Percentiles rank a stretch among this genome's conserved stretches.
These are phyloP conservation scores for Aspergillus fructus DNA, from an alignment of 2,329 filamentous ascomycete species.

Conservation along the genomic window DNA sequence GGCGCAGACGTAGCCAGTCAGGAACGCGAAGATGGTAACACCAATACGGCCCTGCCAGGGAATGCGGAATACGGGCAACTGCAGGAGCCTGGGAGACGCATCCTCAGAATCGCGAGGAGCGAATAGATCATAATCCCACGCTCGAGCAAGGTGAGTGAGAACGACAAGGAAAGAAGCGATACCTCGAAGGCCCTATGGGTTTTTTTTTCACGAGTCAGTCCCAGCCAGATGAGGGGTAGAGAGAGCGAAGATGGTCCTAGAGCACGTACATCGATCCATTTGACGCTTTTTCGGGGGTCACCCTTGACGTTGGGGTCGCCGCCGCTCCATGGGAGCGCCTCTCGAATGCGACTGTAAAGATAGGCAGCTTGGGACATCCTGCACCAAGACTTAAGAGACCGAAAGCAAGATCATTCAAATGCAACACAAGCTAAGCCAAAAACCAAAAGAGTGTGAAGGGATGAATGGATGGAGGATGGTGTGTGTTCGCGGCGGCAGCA, in stretches of 20 bases:
- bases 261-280: constrained; percentile 60
- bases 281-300: constrained; percentile 45
- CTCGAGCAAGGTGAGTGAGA: constrained; percentile 53
- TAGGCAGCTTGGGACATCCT: constrained; percentile 16
- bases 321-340: constrained; percentile 24
- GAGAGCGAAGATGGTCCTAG: neutral
- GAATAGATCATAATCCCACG: constrained; percentile 54
- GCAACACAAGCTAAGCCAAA: neutral
- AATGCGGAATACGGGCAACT: constrained; percentile 55
- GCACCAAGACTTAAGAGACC: constrained; percentile 2
- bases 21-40: constrained; percentile 57
- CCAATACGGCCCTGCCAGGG: constrained; percentile 55
- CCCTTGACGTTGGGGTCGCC: constrained; percentile 28
- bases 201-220: neutral
- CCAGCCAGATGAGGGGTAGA: neutral
- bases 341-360: constrained; percentile 21
- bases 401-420: constrained; percentile 8
- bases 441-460: constrained; percentile 7
- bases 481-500: neutral
- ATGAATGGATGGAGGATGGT: neutral
- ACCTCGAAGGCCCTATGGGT: constrained; percentile 50
- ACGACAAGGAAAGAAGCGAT: constrained; percentile 56
- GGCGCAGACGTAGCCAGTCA: constrained; percentile 58
- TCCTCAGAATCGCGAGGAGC: constrained; percentile 47
- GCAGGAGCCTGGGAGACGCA: constrained; percentile 46